These are phyloP conservation scores for Salvia rosmarinus DNA, from an alignment of 257 asterid species.

Conservation along the genomic window DNA sequence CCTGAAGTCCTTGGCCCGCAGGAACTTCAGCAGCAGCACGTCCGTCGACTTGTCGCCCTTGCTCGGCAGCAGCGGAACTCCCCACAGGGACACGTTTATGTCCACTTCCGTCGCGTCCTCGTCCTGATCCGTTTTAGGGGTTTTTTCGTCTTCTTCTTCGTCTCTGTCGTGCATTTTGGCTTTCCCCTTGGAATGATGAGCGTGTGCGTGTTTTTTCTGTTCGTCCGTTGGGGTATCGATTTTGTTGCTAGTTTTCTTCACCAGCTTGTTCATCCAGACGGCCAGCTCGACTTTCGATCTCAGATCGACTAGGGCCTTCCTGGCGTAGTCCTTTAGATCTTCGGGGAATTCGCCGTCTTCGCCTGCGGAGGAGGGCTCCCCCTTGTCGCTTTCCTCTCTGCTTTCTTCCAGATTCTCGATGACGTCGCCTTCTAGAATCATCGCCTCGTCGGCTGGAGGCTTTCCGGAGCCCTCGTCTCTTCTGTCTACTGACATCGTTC, in stretches of 20 bases:
- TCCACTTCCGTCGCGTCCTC: background rate
- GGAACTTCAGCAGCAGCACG: conserved; percentile 51
- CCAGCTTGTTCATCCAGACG: conserved; percentile 29
- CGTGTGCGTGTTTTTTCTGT: too few species aligned
- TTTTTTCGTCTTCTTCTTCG: too few species aligned
- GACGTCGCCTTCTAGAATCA: too few species aligned
- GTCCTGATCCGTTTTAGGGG: too few species aligned
- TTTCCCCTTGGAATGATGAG: too few species aligned
- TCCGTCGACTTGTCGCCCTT: conserved; percentile 49
- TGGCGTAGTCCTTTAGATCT: conserved; percentile 49
- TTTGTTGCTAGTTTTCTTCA: too few species aligned
- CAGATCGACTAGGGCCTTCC: conserved; percentile 50
- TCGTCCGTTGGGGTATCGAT: too few species aligned
- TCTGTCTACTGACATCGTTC: background rate
- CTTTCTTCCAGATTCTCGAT: too few species aligned
- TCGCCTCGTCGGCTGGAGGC: too few species aligned
- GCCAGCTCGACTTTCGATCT: conserved; percentile 51
- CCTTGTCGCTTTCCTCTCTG: background rate
- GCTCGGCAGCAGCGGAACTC: conserved; percentile 69
- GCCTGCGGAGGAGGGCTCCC: conserved; percentile 9
- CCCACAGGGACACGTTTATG: conserved; percentile 46
- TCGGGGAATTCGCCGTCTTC: conserved; percentile 19
- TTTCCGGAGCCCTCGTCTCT: background rate
- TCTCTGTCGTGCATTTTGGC: too few species aligned
- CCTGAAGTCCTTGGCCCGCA: conserved; percentile 55